Base-by-base conservation (phyloP, 352 stramenopile genomes). In the Phytophthora melonis region DNA sequence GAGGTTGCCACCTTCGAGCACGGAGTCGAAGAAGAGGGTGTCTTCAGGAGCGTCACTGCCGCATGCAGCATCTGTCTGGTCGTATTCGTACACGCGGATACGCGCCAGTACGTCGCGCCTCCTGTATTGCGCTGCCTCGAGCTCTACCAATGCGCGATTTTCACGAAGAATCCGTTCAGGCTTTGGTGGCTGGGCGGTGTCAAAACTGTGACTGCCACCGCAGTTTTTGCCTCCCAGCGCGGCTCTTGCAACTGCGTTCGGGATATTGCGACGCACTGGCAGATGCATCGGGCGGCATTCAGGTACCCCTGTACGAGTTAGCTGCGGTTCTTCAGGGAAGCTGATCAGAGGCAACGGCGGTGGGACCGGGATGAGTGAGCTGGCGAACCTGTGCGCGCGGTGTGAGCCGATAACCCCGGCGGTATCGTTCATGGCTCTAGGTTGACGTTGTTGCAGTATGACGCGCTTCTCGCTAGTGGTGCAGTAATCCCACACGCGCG, bases 1-100 rank as follows among this genome's bases (percentile, higher is more conserved):
- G 19, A 95, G 58, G 43, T 95, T 94, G 3, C 89, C 89, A 25
- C 81, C 87, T 72, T 95, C 89, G 57, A 95, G 94, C 7, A 93
- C 70, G n/a, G 89, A 88, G 56, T 94, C 87, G 47, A 94, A 94
- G 3, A 78, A 43, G 19, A 95, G 83, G 2, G 87, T 92, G 25
- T 93, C 80, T 3, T 84, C 66, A 1, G 77, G 60, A 1, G 82
- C 73, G 0, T 60, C 78, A 45, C 73, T 72, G 62, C 80, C 64
- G 50, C 73, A 57, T 25, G 64, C 79, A 2, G 90, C 61, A n/a
- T 80, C 61, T 0, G 84, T 75, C 11, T 83, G 73, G 56, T 93
- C 93, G 80, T 95, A 95, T 64, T 91, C 86, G 63, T 94, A 94
- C 21, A 93, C 83, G 34, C 77, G 72, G 49, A 92, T 27, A 7